Conservation (phyloP, 2,329 filamentous ascomycete genomes). For the Pyrenophora teres region DNA sequence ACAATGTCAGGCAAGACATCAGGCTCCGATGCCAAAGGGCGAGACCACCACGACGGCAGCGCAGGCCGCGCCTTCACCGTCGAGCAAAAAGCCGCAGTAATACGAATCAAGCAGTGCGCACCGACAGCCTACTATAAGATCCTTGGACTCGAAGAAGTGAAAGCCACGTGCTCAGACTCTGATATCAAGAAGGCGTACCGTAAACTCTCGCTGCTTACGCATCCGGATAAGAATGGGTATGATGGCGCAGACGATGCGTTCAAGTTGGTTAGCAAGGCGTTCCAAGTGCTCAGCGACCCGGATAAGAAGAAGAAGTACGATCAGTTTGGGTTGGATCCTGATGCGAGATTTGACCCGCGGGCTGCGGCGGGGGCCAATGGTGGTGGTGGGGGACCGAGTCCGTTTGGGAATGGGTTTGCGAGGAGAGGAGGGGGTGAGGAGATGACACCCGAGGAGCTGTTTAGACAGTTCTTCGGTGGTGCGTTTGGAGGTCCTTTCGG, state of each 20-base stretch:
- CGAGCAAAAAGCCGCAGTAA: constrained; percentile 89
- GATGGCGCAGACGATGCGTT: constrained; percentile 96
- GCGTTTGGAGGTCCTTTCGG: constrained; percentile 70
- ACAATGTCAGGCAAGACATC: constrained; percentile 51
- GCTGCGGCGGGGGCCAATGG: constrained; percentile 51
- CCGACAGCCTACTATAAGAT: constrained; percentile 96
- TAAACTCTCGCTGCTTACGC: constrained; percentile 89
- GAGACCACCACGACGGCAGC: constrained; percentile 77
- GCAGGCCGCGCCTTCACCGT: constrained; percentile 78
- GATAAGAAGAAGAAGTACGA: constrained; percentile 93
- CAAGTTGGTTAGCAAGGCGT: constrained; percentile 95
- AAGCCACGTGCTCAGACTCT: constrained; percentile 69
- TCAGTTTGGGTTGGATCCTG: constrained; percentile 87
- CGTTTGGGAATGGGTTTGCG: constrained; percentile 64
- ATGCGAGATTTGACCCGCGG: constrained; percentile 76
- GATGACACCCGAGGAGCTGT: constrained; percentile 95
- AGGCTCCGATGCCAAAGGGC: constrained; percentile 52
- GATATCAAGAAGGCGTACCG: constrained; percentile 99
- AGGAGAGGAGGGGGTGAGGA: constrained; percentile 70
- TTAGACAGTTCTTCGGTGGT: constrained; percentile 93
- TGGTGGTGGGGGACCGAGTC: constrained; percentile 56
- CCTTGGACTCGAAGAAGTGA: constrained; percentile 70
- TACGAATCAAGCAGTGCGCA: constrained; percentile 82
- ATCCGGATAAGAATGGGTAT: constrained; percentile 98
- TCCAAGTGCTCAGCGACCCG: constrained; percentile 88